These are phyloP conservation scores for Pugionium dolabratum DNA, from an alignment of 345 rosid genomes.

Conservation along the genomic window DNA sequence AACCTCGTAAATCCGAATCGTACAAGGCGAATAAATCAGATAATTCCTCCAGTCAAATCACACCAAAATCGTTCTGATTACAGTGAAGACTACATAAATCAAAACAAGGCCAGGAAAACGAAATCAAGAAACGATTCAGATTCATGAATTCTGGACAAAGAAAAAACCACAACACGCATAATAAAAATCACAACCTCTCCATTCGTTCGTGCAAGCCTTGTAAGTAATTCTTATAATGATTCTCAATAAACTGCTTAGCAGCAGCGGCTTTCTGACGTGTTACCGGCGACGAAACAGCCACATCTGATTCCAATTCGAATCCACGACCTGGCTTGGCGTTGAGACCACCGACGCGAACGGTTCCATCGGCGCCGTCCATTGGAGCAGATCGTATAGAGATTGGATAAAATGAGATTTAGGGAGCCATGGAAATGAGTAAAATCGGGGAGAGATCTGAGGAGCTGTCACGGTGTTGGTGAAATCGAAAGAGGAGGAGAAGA, in stretches of 20 bases:
- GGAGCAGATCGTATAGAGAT: slow-evolving; percentile 13
- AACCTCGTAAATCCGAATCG: background rate
- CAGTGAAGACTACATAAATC: no score
- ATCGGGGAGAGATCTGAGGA: slow-evolving; percentile 31
- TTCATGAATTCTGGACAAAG: no score
- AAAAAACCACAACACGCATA: background rate
- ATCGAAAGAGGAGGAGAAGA: slow-evolving; percentile 17
- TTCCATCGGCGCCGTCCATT: slow-evolving; percentile 93
- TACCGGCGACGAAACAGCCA: slow-evolving; percentile 88
- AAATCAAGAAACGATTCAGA: no score
- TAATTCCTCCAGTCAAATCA: no score
- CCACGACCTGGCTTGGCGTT: slow-evolving; percentile 64
- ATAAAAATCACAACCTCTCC: slow-evolving; percentile 57
- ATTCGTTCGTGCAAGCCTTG: slow-evolving; percentile 94
- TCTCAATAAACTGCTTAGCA: slow-evolving; percentile 96
- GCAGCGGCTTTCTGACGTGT: slow-evolving; percentile 97
- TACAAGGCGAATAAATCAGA: no score
- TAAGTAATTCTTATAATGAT: slow-evolving; percentile 86
- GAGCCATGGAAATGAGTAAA: slow-evolving; percentile 23
- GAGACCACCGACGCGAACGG: slow-evolving; percentile 68
- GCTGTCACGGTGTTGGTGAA: slow-evolving; percentile 13
- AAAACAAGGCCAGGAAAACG: no score
- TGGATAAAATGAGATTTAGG: slow-evolving; percentile 9
- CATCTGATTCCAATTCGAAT: slow-evolving; percentile 62
- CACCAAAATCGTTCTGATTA: no score